phyloP scores from a whole-genome alignment of 352 stramenopile genomes.

The Saprolegnia diclina region DNA sequence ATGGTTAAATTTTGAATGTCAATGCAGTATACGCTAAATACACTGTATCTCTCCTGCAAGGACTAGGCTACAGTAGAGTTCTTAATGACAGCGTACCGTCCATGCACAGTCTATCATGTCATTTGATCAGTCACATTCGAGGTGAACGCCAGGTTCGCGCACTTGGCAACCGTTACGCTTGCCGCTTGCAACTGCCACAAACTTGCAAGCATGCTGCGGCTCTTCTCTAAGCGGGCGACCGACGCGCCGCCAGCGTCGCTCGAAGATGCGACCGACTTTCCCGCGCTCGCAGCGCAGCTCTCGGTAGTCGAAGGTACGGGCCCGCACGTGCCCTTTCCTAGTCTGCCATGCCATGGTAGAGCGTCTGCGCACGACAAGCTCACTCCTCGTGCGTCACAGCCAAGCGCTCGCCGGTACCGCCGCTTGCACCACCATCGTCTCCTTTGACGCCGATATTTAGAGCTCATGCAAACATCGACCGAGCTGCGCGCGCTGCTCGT shows the following conservation, averaged over 20 bases:
- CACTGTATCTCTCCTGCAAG: too few species aligned
- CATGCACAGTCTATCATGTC: too few species aligned
- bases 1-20: too few species aligned
- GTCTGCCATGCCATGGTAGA: conserved; percentile 23
- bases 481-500: conserved; percentile 27
- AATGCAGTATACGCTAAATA: too few species aligned
- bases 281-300: conserved; percentile 5
- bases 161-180: too few species aligned
- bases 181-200: neutral
- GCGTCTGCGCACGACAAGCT: conserved; percentile 37
- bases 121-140: too few species aligned
- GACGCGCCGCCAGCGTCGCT: neutral
- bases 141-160: too few species aligned
- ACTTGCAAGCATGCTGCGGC: conserved; percentile 10
- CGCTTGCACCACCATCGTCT: neutral
- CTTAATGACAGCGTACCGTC: too few species aligned
- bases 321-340: neutral
- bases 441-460: neutral
- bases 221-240: conserved; percentile 23
- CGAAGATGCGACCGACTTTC: conserved; percentile 20
- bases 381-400: conserved; percentile 46
- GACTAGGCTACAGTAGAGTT: too few species aligned
- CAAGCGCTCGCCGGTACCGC: conserved; percentile 47
- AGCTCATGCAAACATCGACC: conserved; percentile 10
- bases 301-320: conserved; percentile 10